A percentile compares a stretch with the other conserved stretches of the same genome.
These are phyloP conservation scores for Euphrasia confusa DNA, from an alignment of 257 asterid genomes.

Conservation along the genomic window DNA sequence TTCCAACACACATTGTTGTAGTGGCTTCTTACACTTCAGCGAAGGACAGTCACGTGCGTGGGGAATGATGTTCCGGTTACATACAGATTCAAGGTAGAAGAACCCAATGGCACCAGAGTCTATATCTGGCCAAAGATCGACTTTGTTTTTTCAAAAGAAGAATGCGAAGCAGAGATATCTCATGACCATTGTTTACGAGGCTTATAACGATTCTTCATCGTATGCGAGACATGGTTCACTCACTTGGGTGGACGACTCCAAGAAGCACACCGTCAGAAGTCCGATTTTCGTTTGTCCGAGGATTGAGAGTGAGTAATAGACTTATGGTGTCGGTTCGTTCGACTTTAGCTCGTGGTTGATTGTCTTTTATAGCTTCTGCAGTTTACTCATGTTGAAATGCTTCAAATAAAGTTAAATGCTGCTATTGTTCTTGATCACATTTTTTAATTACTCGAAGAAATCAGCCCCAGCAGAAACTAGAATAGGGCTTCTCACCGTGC, in stretches of 20 bases:
- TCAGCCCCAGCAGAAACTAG: slow-evolving; percentile 21
- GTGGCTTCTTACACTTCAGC: neutral
- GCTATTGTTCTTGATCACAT: too few relatives aligned
- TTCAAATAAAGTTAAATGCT: too few relatives aligned
- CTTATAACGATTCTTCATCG: slow-evolving; percentile 4
- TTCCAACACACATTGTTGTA: neutral
- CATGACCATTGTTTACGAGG: slow-evolving; percentile 25
- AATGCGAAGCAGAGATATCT: slow-evolving; percentile 33
- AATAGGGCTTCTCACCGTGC: slow-evolving; percentile 35
- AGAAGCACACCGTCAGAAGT: slow-evolving; percentile 35
- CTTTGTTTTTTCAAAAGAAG: slow-evolving; percentile 27
- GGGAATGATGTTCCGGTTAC: slow-evolving; percentile 30
- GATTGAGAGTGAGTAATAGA: neutral
- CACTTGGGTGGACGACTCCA: slow-evolving; percentile 32
- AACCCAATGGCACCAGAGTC: slow-evolving; percentile 23
- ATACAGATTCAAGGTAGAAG: slow-evolving; percentile 25
- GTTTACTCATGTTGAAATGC: too few relatives aligned
- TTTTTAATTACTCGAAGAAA: neutral
- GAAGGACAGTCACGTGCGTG: slow-evolving; percentile 33
- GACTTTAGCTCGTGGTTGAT: too few relatives aligned
- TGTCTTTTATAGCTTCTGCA: too few relatives aligned
- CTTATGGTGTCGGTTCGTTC: too few relatives aligned
- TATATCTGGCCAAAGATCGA: slow-evolving; percentile 24
- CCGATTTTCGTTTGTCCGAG: slow-evolving; percentile 32
- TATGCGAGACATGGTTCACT: slow-evolving; percentile 24